A percentile compares a stretch with the other conserved stretches of the same genome.
These are phyloP conservation scores for Hymenoscyphus albidus DNA, from an alignment of 2,329 filamentous ascomycete genomes.

Conservation along the genomic window DNA sequence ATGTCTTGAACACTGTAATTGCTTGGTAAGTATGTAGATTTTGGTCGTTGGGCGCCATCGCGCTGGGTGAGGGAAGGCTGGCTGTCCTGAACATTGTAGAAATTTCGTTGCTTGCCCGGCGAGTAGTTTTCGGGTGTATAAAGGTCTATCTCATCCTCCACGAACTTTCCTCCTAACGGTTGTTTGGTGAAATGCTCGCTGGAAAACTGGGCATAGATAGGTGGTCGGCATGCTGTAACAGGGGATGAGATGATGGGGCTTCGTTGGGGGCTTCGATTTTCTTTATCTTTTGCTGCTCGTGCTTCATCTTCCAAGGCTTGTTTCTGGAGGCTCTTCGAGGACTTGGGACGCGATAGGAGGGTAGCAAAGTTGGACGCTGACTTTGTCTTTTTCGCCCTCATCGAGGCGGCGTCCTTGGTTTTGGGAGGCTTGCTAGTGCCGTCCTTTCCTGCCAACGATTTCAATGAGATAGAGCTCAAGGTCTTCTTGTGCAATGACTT, in stretches of 20 bases:
- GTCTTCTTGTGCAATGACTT: conserved; percentile 44
- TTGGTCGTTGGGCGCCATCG: conserved; percentile 27
- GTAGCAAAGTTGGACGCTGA: conserved; percentile 78
- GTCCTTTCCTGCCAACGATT: conserved; percentile 41
- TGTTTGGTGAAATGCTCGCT: conserved; percentile 37
- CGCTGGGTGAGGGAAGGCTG: conserved; percentile 29
- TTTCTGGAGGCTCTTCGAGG: conserved; percentile 62
- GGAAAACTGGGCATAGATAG: conserved; percentile 77
- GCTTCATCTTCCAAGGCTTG: conserved; percentile 48
- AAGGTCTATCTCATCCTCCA: conserved; percentile 35
- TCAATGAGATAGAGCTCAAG: conserved; percentile 44
- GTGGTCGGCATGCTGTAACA: conserved; percentile 45
- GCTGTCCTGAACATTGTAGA: conserved; percentile 25
- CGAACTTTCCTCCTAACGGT: conserved; percentile 39
- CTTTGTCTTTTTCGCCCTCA: conserved; percentile 73
- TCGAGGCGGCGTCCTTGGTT: conserved; percentile 43
- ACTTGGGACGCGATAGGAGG: conserved; percentile 71
- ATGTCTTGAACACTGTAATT: conserved; percentile 36
- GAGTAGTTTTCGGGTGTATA: conserved; percentile 34
- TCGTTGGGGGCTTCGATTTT: conserved; percentile 71
- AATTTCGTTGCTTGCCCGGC: conserved; percentile 32
- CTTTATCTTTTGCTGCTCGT: conserved; percentile 64
- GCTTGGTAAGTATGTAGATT: conserved; percentile 34
- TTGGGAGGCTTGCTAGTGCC: conserved; percentile 32
- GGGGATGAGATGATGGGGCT: conserved; percentile 41